Base-by-base conservation (phyloP, 768 basidiomycete genomes). In the Astraeus odoratus region DNA sequence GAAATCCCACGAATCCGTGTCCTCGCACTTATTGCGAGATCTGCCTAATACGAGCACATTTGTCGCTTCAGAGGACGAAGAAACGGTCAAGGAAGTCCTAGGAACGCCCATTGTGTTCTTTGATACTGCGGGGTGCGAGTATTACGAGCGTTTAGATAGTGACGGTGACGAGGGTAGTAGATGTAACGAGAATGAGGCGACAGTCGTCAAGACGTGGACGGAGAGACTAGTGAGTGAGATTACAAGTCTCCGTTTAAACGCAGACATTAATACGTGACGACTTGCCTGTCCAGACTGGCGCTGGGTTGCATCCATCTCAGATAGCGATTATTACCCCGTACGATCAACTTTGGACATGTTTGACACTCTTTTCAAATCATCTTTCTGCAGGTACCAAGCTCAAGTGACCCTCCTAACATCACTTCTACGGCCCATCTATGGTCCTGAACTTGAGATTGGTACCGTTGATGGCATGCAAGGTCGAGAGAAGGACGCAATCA, bases 381-480 rank as follows among this genome's bases (percentile, higher is more conserved):
- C 18, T 25, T 23, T 16, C 37, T 35, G 20, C 37, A 88, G 87
- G 40, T 95, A 99, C 65, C 92, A 96, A 69, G 89, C 93, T 0
- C 96, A 99, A 63, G 94, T 98, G 3, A 78, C 85, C 2, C 73
- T 93, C 1, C 70, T 98, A 30, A 78, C 88, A 0, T 81, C 84
- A 0, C 67, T 91, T 34, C 68, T 99, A 16, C 79, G 85, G 19
- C 80, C 84, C 0, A 59, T 68, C n/a, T 74, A 86, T 54, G 86
- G 85, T 0, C 61, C 70, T 0, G 68, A 69, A 20, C 74, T 98
- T 1, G 93, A 97, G 53, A 90, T 96, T 35, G 96, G 94, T 1
- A 90, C 86, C 0, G 93, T 98, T 1, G 96, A 98, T 58, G 92
- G 93, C 0, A 88, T 97, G 83, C 96, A 99, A 69, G 95, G 95